Base-by-base conservation (phyloP, 2,329 filamentous ascomycete species). In the Corinectria fuckeliana region DNA sequence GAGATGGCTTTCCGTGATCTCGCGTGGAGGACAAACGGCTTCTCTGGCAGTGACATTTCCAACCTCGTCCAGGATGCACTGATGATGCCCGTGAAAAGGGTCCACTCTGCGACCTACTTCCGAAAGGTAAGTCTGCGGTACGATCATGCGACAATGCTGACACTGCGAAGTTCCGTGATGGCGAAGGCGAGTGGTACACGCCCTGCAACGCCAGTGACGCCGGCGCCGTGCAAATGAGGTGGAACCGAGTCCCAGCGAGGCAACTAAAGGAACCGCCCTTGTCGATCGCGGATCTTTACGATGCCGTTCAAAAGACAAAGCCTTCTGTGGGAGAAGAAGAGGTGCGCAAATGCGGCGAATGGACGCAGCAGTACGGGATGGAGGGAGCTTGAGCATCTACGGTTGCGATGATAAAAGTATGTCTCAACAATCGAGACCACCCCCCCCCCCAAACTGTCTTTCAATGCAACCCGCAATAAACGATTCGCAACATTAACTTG, bases 121-220 rank as follows among this genome's bases (percentile, higher is more conserved):
- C 51, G 50, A 20, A 62, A 60, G 52, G 60, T 50, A 47, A 25
- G 18, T 14, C 14, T n/a, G 7, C 1, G 4, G 4, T 4, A 13
- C 9, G 16, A 30, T 4, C 25, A 32, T 3, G 8, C 11, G 39
- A 18, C 28, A 28, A 42, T 18, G 18, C n/a, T 55, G 5, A 44
- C 8, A 1, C 10, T 5, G 32, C 14, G 3, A 34, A 62, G 60
- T 26, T 50, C 32, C 60, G 32, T 3, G 60, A 62, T 34, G 11
- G 8, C 7, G 16, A 56, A 8, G 60, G 56, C 8, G 56, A 60
- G 16, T 62, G 56, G 60, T 62, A 56, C 38, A 56, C 60, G 7
- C 60, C 60, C 20, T 62, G 60, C 38, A 50, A 45, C 16, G 20
- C 50, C 3, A n/a, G 4, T 10, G 34, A 55, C n/a, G 14, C 1